Conservation (phyloP, 108 stramenopile species). For the Skeletonema potamos region DNA sequence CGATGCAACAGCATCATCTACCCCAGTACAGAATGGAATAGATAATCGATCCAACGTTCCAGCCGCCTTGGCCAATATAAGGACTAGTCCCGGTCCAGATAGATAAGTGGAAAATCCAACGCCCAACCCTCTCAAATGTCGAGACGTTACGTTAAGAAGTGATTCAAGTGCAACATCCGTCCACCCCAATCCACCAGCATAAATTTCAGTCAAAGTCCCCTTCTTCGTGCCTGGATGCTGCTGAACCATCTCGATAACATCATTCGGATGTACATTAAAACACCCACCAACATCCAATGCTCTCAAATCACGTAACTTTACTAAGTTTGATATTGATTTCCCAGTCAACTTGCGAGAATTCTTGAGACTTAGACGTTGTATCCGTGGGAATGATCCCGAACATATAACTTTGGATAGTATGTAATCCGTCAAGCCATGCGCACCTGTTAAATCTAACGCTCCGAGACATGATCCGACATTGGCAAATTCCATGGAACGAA, state of each 20-base stretch:
- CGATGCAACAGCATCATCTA: conserved; percentile 71
- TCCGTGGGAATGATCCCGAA: conserved; percentile 37
- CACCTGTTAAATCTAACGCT: conserved; percentile 68
- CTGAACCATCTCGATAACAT: conserved; percentile 40
- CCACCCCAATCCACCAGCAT: conserved; percentile 79
- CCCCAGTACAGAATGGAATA: conserved; percentile 72
- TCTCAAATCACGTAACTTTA: conserved; percentile 32
- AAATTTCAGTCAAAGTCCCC: conserved; percentile 50
- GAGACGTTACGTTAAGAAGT: conserved; percentile 36
- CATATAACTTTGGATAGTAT: conserved; percentile 36
- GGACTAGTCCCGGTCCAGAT: conserved; percentile 54
- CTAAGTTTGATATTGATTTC: conserved; percentile 32
- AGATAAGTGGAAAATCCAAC: conserved; percentile 62
- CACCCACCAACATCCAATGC: conserved; percentile 73
- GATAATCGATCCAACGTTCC: conserved; percentile 52
- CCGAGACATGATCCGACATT: conserved; percentile 57
- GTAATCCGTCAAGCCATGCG: conserved; percentile 63
- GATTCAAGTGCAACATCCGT: conserved; percentile 54
- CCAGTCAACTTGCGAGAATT: conserved; percentile 79
- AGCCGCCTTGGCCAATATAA: conserved; percentile 36
- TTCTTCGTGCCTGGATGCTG: conserved; percentile 25
- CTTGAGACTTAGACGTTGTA: conserved; percentile 67
- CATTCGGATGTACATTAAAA: conserved; percentile 59
- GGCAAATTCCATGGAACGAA: conserved; percentile 58
- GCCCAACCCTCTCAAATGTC: conserved; percentile 55